These are phyloP conservation scores for Crithidia expoeki DNA, from an alignment of 208 protist species.

Conservation along the genomic window DNA sequence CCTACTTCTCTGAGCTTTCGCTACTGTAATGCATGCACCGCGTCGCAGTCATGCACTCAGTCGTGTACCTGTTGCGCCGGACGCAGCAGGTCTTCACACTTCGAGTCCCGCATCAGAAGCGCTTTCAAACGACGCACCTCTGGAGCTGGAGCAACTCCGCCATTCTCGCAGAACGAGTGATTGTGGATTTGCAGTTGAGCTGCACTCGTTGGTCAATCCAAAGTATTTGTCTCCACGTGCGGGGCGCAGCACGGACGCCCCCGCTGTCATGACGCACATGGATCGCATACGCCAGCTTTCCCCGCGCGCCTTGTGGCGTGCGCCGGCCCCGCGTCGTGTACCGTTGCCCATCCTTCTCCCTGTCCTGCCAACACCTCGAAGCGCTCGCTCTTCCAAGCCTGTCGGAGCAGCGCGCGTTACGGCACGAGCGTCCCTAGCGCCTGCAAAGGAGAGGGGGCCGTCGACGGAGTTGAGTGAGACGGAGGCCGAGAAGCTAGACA, in stretches of 20 bases:
- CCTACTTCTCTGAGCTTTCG: neutral
- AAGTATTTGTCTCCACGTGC: no score
- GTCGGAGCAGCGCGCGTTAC: neutral
- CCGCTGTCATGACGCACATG: neutral
- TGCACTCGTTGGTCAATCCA: neutral
- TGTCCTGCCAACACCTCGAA: neutral
- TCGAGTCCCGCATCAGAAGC: neutral
- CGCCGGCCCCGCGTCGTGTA: conserved; percentile 7
- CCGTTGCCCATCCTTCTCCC: conserved; percentile 8
- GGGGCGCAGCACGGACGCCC: neutral
- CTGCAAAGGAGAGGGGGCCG: neutral
- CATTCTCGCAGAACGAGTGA: neutral
- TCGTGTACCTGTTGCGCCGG: neutral
- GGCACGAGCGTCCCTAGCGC: neutral
- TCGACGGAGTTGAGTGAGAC: neutral
- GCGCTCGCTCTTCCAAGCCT: neutral
- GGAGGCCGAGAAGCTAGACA: neutral
- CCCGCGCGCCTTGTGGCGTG: conserved; percentile 22
- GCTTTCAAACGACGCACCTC: neutral
- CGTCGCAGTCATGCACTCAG: conserved; percentile 15
- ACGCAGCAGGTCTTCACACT: no score
- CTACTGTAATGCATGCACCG: conserved; percentile 24
- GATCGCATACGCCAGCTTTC: neutral
- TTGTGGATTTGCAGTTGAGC: neutral
- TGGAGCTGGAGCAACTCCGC: neutral